phyloP scores from a whole-genome alignment of 345 rosid species.

The Citrus mangshanensis region DNA sequence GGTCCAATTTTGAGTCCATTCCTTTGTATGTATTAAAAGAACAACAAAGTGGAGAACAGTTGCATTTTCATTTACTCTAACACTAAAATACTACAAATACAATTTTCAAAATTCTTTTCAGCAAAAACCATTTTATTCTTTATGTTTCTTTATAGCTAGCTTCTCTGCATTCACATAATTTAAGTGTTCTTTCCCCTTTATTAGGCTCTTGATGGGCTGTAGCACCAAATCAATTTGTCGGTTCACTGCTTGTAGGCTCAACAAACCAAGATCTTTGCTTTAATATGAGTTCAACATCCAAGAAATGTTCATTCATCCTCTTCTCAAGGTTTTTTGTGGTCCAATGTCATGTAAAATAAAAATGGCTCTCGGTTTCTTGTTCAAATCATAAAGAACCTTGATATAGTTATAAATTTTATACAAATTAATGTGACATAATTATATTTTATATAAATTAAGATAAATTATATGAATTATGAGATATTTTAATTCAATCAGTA shows the following conservation, averaged over 20 bases:
- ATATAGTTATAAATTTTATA: too few relatives aligned
- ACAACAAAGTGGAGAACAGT: not conserved
- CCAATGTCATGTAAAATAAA: not conserved
- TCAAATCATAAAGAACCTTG: not conserved
- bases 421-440: too few relatives aligned
- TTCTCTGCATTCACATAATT: constrained; percentile 11
- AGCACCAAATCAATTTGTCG: not conserved
- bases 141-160: not conserved
- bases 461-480: too few relatives aligned
- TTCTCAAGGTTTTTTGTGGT: not conserved
- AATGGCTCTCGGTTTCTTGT: not conserved
- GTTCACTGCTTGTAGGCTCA: constrained; percentile 9
- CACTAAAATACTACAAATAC: not conserved
- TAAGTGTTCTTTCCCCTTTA: not conserved
- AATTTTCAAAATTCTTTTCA: not conserved
- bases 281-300: not conserved
- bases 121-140: not conserved
- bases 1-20: not conserved
- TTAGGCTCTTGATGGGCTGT: not conserved
- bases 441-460: too few relatives aligned
- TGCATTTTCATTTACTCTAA: not conserved
- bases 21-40: not conserved
- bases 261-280: constrained; percentile 13
- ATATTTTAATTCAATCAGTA: too few relatives aligned
- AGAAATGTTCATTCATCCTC: not conserved